Conservation (phyloP, 1,284 basidiomycete genomes). For the Tremellales sp. region DNA sequence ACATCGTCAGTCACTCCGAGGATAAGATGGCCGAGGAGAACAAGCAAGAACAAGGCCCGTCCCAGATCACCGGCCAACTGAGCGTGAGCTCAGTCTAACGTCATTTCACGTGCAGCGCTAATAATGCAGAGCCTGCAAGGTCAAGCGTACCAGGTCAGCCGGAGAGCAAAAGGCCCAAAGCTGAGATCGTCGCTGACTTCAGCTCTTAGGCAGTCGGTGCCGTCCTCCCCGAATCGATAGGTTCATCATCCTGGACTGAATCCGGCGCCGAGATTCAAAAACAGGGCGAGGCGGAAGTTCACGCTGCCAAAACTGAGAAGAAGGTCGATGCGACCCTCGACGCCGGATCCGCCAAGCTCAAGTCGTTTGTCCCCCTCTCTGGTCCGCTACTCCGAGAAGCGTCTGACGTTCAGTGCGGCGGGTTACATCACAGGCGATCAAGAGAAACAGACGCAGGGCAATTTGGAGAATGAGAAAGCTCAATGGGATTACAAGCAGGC, state of each 20-base stretch:
- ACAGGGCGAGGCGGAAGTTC: slow-evolving; percentile 34
- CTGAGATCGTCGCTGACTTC: too few species aligned
- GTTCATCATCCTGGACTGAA: slow-evolving; percentile 26
- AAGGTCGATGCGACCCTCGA: slow-evolving; percentile 38
- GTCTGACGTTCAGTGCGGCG: slow-evolving; percentile 20
- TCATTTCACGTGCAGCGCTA: background rate
- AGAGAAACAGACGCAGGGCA: slow-evolving; percentile 37
- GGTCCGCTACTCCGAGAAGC: background rate
- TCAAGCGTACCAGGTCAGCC: background rate
- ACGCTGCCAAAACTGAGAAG: slow-evolving; percentile 36
- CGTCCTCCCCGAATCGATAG: slow-evolving; percentile 25
- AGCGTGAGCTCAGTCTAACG: background rate
- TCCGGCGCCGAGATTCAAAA: slow-evolving; percentile 30
- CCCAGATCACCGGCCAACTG: slow-evolving; percentile 34
- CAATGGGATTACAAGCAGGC: slow-evolving; percentile 42
- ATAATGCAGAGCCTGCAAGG: background rate
- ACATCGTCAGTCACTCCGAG: too few species aligned
- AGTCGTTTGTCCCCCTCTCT: slow-evolving; percentile 33
- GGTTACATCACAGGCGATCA: slow-evolving; percentile 47
- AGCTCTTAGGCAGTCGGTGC: slow-evolving; percentile 28
- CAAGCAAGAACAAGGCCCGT: slow-evolving; percentile 19
- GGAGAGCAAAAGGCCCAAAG: too few species aligned
- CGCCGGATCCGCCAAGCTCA: slow-evolving; percentile 35
- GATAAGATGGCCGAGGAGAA: too few species aligned
- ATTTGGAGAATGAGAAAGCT: slow-evolving; percentile 40